phyloP scores from a whole-genome alignment of 106 monocot genomes.

The Gastrodia elata region DNA sequence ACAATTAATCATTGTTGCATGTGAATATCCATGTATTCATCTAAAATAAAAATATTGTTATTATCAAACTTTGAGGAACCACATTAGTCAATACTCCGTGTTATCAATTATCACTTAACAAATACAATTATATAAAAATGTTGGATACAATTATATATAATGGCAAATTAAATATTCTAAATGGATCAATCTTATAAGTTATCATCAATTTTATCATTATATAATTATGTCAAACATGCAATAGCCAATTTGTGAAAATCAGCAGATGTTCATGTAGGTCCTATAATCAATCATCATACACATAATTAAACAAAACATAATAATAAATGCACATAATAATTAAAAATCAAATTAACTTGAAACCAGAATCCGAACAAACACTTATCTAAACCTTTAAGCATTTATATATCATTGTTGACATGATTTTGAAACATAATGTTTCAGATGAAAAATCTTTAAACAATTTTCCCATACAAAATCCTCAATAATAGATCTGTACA shows the following conservation, averaged over 20 bases:
- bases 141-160: too few species aligned
- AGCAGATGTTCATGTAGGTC: neutral
- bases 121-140: too few species aligned
- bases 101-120: too few species aligned
- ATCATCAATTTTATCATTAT: neutral
- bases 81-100: too few species aligned
- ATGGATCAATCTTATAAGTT: neutral
- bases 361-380: neutral
- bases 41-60: too few species aligned
- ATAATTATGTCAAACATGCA: neutral
- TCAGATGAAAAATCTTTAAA: neutral
- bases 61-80: too few species aligned
- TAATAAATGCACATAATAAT: neutral
- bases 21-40: too few species aligned
- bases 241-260: neutral
- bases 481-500: neutral
- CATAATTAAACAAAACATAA: neutral
- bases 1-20: too few species aligned
- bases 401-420: neutral
- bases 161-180: neutral
- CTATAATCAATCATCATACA: neutral
- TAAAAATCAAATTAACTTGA: neutral
- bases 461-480: neutral
- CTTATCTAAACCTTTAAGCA: neutral
- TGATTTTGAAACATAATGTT: neutral